A percentile compares a stretch with the other conserved stretches of the same genome.
Conservation (phyloP, 2,329 filamentous ascomycete species). For the Arthrobotrys musiformis region DNA sequence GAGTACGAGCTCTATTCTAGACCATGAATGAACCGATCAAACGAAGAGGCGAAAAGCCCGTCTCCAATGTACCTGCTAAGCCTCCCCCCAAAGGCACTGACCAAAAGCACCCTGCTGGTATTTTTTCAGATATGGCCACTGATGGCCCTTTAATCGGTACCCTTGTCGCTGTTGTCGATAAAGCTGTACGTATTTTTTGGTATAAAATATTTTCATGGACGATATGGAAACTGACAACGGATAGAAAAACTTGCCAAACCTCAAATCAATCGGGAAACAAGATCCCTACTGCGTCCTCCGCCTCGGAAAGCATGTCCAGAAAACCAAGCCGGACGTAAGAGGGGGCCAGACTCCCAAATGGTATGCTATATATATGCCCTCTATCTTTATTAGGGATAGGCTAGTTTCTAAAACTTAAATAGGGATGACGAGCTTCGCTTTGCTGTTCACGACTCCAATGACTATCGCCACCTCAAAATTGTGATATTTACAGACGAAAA, state of each 20-base stretch:
- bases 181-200: slow-evolving; percentile 67
- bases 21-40: slow-evolving; percentile 51
- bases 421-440: slow-evolving; percentile 99
- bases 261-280: slow-evolving; percentile 98
- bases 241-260: slow-evolving; percentile 89
- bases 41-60: slow-evolving; percentile 44
- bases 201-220: background rate
- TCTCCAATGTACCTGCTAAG: slow-evolving; percentile 12
- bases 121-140: slow-evolving; percentile 58
- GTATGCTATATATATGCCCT: slow-evolving; percentile 71
- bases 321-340: slow-evolving; percentile 91
- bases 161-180: slow-evolving; percentile 88
- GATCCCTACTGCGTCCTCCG: slow-evolving; percentile 96
- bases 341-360: slow-evolving; percentile 96
- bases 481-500: slow-evolving; percentile 99
- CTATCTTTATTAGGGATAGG: background rate
- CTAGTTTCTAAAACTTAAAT: slow-evolving; percentile 48
- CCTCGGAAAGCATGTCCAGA: slow-evolving; percentile 95
- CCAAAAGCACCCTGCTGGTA: slow-evolving; percentile 57
- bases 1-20: slow-evolving; percentile 26
- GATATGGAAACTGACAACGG: background rate
- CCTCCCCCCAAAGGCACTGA: slow-evolving; percentile 52
- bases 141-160: slow-evolving; percentile 79
- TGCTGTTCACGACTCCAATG: slow-evolving; percentile 91
- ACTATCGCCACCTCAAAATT: slow-evolving; percentile 95